Base-by-base conservation (phyloP, 257 asterid species). In the Jacaranda mimosifolia region DNA sequence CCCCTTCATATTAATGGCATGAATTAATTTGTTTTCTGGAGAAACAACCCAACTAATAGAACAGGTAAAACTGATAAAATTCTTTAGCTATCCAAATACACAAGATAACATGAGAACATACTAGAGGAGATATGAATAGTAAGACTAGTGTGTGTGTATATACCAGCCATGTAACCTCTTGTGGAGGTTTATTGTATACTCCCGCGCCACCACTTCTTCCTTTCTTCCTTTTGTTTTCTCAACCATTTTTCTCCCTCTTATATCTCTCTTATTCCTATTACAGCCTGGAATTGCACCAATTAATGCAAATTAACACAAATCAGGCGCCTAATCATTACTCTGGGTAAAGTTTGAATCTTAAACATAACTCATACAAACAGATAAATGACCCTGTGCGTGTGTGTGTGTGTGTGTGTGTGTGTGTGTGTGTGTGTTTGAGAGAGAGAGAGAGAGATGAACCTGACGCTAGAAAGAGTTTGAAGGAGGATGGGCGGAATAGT, bases 121-220 rank as follows among this genome's bases (percentile, higher is more conserved):
- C 6, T 9, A 6, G 36, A 1, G 12, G 32, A 13, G 14, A 26
- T 7, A 8, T 12, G n/a, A 43, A 6, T 55, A 36, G 48, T 45
- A 17, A 18, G 35, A 55, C 9, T 0, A 18, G 15, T 9, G 36
- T 19, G 63, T 18, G 63, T 57, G 36, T 57, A 6, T 14, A 36
- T 83, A 87, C 89, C 91, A 87, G 78, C 91, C 85, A 74, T 87
- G 91, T 38, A 87, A 13, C 56, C 91, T 84, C 80, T 85, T 87
- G 85, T 85, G 89, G 67, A 87, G 88, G 60, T 87, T 87, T 79
- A 87, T 71, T 67, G 89, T 87, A 77, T 85, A 87, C 76, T 87
- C 89, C 73, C 89, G 73, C 12, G 83, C 18, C 39, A 87, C 89
- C 45, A 87, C 89, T 73, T 87, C 89, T 58, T 87, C 91, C 45